Evolutionary conservation across 345 rosid species (phyloP).

Genomic region (Gossypium ekmanianum): DNA sequence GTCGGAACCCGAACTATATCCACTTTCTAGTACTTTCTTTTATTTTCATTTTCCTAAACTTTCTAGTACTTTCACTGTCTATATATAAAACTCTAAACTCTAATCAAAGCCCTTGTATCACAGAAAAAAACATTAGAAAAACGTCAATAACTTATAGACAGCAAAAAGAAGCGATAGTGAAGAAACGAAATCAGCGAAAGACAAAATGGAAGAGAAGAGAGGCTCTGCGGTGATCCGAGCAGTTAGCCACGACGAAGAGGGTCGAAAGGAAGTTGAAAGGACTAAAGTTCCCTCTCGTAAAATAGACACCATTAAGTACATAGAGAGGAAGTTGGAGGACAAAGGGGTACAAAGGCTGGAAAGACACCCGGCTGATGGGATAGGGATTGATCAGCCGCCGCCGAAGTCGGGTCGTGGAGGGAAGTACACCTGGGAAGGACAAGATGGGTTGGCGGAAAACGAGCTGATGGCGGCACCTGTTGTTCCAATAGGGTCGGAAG

Average conservation of each 20-base stretch:
- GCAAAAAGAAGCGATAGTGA: background rate
- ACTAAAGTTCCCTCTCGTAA: slow-evolving; percentile 40
- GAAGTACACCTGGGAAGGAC: slow-evolving; percentile 93
- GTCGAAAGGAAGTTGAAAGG: slow-evolving; percentile 45
- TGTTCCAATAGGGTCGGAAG: too few relatives aligned
- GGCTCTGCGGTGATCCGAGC: slow-evolving; percentile 45
- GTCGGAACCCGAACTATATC: background rate
- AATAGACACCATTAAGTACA: slow-evolving; percentile 53
- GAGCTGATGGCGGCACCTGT: slow-evolving; percentile 44
- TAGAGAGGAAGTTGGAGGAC: slow-evolving; percentile 60
- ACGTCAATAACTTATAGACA: background rate
- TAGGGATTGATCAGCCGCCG: slow-evolving; percentile 47
- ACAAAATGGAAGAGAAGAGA: slow-evolving; percentile 41
- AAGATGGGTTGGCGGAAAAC: slow-evolving; percentile 38
- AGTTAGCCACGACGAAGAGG: slow-evolving; percentile 42
- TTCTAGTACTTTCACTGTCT: background rate
- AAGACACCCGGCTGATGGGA: slow-evolving; percentile 63
- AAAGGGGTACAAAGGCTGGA: slow-evolving; percentile 77
- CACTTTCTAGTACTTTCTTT: background rate
- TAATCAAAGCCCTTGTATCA: background rate
- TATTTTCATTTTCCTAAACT: background rate
- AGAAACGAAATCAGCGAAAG: slow-evolving; percentile 36
- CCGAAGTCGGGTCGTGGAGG: slow-evolving; percentile 81
- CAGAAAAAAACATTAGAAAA: background rate
- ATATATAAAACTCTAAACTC: background rate